Percentiles rank a stretch among this genome's conserved stretches.
These are phyloP conservation scores for Fusarium dimerum DNA, from an alignment of 2,329 filamentous ascomycete species.

Conservation along the genomic window DNA sequence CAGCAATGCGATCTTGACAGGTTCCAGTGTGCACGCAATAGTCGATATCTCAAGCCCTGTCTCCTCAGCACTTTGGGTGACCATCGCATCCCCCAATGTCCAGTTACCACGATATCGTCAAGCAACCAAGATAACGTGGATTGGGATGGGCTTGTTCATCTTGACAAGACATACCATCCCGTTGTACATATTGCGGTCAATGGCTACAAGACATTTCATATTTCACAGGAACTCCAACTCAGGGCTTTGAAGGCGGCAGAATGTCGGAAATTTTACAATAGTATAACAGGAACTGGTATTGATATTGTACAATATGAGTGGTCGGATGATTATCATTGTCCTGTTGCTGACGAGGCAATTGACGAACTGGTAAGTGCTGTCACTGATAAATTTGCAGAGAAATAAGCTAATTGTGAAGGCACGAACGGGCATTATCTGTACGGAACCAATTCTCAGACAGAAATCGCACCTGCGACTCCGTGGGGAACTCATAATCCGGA, in stretches of 20 bases:
- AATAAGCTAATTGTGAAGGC: not conserved
- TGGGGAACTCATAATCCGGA: not conserved
- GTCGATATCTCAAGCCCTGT: not conserved
- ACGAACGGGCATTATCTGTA: not conserved
- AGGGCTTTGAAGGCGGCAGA: not conserved
- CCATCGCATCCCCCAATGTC: not conserved
- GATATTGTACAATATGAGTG: slow-evolving; percentile 1
- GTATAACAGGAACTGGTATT: not conserved
- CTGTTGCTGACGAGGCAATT: not conserved
- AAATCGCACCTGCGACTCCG: not conserved
- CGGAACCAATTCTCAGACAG: not conserved
- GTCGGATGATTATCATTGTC: not conserved
- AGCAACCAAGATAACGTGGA: not conserved
- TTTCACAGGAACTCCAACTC: not conserved
- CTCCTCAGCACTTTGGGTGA: slow-evolving; percentile 1
- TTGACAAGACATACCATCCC: not conserved
- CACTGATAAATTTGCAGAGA: not conserved
- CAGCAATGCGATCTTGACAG: not conserved
- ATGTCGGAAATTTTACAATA: not conserved
- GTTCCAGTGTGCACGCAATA: not conserved
- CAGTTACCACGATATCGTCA: not conserved
- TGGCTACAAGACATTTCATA: slow-evolving; percentile 2
- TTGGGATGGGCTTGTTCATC: not conserved
- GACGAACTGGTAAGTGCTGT: slow-evolving; percentile 2
- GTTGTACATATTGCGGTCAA: not conserved